These are phyloP conservation scores for Veloboletus limbatus DNA, from an alignment of 1,284 basidiomycete genomes.

Conservation along the genomic window DNA sequence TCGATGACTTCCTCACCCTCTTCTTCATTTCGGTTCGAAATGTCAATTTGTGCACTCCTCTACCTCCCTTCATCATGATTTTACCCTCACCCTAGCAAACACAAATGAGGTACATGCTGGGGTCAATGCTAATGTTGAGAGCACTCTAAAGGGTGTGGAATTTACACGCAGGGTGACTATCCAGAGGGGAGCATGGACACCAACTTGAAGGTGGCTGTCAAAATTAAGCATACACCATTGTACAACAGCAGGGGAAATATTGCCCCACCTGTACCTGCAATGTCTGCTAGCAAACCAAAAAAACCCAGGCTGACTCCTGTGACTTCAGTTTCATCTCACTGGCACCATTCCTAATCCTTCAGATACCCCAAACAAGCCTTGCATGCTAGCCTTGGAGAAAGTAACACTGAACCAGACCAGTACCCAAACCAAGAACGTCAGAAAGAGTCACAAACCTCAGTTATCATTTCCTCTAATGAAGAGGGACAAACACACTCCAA, in stretches of 20 bases:
- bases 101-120: constrained; percentile 36
- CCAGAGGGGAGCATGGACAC: constrained; percentile 7
- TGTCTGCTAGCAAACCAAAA: constrained; percentile 19
- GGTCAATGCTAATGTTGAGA: constrained; percentile 17
- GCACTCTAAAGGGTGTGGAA: constrained; percentile 9
- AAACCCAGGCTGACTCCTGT: constrained; percentile 14
- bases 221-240: constrained; percentile 48
- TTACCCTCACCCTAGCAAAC: constrained; percentile 33
- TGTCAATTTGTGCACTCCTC: constrained; percentile 34
- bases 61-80: constrained; percentile 35
- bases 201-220: constrained; percentile 16
- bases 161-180: constrained; percentile 13
- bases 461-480: constrained; percentile 67
- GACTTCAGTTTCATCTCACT: constrained; percentile 2
- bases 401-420: constrained; percentile 23
- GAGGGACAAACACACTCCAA: constrained; percentile 64
- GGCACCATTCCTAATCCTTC: constrained; percentile 17
- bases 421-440: constrained; percentile 21
- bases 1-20: constrained; percentile 28
- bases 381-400: constrained; percentile 14
- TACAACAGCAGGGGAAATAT: constrained; percentile 34
- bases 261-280: constrained; percentile 18
- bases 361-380: constrained; percentile 27
- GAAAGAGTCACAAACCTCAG: constrained; percentile 33
- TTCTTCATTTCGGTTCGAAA: constrained; percentile 36